Evolutionary conservation across 768 basidiomycete genomes (phyloP), one percentile per base, ranked within the genome.

Genomic region (Hericium coralloides): DNA sequence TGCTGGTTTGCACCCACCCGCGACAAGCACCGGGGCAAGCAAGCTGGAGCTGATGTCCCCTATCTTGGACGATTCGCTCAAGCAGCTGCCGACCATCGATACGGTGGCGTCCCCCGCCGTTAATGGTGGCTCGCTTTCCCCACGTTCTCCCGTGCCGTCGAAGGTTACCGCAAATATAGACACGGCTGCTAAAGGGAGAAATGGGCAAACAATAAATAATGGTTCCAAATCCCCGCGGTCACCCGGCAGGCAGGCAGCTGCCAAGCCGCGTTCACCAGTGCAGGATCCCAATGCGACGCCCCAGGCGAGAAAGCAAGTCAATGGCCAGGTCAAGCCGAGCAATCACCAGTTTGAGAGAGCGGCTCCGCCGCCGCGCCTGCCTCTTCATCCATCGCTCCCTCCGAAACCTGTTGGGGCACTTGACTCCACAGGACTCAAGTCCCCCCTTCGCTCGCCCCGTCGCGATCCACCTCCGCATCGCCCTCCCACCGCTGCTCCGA

Each of bases 341-440:
- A 17, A 17, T 39, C 20, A 25, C 15, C 45, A 22, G 37, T 39
- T 8, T 52, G 14, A 48, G 43, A 52, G 26, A 31, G 26, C 23
- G 9, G 23, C 25, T 26, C 47, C 17, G 23, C 23, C 26, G 26
- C 36, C 15, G 41, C 52, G 45, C 38, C 54, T 52, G n/a, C 66
- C 70, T 8, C 63, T 74, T 4, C 77, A 79, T 57, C 76, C 77
- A 2, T 78, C 77, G 12, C 69, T 81, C 43, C 77, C 80, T 36
- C 66, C 69, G 2, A 81, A 81, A 64, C 80, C 79, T 7, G 65
- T 65, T 4, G 59, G 23, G 56, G 66, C 22, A 63, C 59, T 51
- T 67, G 55, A 59, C 49, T 36, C 49, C 18, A 49, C n/a, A 17
- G n/a, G 23, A 23, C 49, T 17, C n/a, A 49, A 49, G 26, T 49